Base-by-base conservation (phyloP, 2,329 filamentous ascomycete species). In the Fusarium sp. region DNA sequence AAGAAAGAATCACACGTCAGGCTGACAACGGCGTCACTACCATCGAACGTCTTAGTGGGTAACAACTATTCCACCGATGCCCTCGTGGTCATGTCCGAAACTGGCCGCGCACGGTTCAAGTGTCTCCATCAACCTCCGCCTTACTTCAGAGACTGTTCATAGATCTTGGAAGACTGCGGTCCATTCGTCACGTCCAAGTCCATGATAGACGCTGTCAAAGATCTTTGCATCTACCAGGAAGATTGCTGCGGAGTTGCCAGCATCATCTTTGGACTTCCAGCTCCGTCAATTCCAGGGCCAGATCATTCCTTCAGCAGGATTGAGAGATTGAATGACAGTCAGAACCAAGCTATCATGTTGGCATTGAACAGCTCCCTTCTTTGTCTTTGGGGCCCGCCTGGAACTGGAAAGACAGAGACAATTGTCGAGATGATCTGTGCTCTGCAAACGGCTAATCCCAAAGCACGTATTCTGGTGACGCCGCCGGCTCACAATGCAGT, bases 401-500 rank as follows among this genome's bases (percentile, higher is more conserved):
- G 85, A 8, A 85, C 84, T 2, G 84, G 83, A 8, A 86, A 86
- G 66, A 85, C 84, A 0, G 80, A 83, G 40, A 85, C 83, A 0
- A 81, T 85, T 11, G 81, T 84, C 3, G 77, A 79, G 28, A 83
- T 85, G 32, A 74, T 86, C 21, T 68, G 73, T 8, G 77, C 78
- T 8, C 57, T 85, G n/a, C 77, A 82, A 28, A 60, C 60, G 23
- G 62, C 64, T 21, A 63, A 80, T 11, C 64, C 71, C 2, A 64
- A 77, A 9, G 73, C 69, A 3, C 71, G 80, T 5, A 76, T 85
- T 32, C 73, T 85, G 0, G 79, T 86, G 10, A 81, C 82, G 11
- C 84, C 84, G 0, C 84, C 84, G 18, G 85, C 83, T 1, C 84
- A 86, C 64, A 85, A 85, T 61, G 83, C 84, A 15, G 83, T 86